A percentile compares a stretch with the other conserved stretches of the same genome.
Conservation (phyloP, 108 stramenopile species). For the Skeletonema marinoi region DNA sequence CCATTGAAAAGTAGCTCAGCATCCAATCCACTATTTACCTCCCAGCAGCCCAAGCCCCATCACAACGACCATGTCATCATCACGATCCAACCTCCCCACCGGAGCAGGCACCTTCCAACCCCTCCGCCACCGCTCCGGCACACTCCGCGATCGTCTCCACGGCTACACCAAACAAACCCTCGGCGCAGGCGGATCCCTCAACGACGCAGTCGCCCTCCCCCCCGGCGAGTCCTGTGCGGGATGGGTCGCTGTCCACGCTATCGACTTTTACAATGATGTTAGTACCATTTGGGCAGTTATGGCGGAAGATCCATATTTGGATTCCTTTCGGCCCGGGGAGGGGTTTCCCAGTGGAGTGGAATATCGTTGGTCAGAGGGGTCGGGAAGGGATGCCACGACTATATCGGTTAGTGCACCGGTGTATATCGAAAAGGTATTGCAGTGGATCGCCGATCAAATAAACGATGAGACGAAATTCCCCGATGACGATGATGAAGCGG, state of each 20-base stretch:
- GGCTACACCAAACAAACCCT: constrained; percentile 86
- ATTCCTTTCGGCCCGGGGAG: constrained; percentile 87
- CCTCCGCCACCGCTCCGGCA: constrained; percentile 81
- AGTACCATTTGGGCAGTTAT: constrained; percentile 91
- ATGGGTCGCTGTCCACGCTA: constrained; percentile 91
- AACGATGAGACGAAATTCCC: constrained; percentile 91
- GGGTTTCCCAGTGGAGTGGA: constrained; percentile 91
- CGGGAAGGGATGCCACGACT: constrained; percentile 58
- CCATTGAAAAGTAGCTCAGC: no score
- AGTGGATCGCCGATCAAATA: constrained; percentile 90
- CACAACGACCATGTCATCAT: background rate
- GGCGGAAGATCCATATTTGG: constrained; percentile 86
- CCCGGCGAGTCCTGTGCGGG: constrained; percentile 90
- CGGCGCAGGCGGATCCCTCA: constrained; percentile 86
- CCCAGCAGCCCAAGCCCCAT: no score
- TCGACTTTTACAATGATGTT: constrained; percentile 93
- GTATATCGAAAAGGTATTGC: constrained; percentile 86
- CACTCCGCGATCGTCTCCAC: constrained; percentile 85
- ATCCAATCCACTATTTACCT: no score
- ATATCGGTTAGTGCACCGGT: constrained; percentile 82
- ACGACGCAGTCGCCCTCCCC: constrained; percentile 89
- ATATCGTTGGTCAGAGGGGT: constrained; percentile 82
- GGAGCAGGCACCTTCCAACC: constrained; percentile 83
- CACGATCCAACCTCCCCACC: constrained; percentile 21
- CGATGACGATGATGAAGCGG: constrained; percentile 89